Evolutionary conservation across 176 grass and related monocot genomes (phyloP).

Genomic region (Eleusine coracana): DNA sequence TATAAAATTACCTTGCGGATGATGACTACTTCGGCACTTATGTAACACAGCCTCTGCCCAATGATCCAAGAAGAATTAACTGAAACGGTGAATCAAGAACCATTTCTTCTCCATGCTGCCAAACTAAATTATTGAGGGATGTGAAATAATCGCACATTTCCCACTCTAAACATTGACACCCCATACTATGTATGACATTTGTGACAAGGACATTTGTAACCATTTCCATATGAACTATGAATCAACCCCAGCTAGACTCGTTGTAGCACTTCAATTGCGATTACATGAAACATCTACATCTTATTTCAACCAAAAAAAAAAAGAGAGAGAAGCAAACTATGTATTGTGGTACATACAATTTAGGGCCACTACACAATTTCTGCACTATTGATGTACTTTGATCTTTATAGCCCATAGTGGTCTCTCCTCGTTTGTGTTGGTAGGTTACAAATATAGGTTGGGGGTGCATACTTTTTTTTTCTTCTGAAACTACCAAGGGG

Average conservation of each 20-base stretch:
- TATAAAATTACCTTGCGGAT: background rate
- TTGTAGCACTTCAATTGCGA: background rate
- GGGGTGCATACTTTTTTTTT: background rate
- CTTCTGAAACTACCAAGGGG: background rate
- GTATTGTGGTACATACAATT: background rate
- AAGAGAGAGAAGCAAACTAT: background rate
- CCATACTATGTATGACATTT: background rate
- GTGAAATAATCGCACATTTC: background rate
- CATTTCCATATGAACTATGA: background rate
- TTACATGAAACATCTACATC: background rate
- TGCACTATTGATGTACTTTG: background rate
- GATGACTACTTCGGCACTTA: constrained; percentile 31
- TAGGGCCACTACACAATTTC: background rate
- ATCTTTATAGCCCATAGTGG: background rate
- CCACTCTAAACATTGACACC: background rate
- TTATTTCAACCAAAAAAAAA: background rate
- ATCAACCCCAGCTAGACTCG: background rate
- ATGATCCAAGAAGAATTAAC: background rate
- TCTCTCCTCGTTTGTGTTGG: background rate
- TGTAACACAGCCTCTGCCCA: background rate
- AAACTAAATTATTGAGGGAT: constrained; percentile 19
- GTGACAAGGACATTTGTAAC: background rate
- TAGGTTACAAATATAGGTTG: background rate
- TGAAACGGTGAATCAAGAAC: background rate
- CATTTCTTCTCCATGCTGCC: background rate